A percentile compares a stretch with the other conserved stretches of the same genome.
Conservation (phyloP, 495 filamentous ascomycete species). For the Talaromyces proteolyticus region DNA sequence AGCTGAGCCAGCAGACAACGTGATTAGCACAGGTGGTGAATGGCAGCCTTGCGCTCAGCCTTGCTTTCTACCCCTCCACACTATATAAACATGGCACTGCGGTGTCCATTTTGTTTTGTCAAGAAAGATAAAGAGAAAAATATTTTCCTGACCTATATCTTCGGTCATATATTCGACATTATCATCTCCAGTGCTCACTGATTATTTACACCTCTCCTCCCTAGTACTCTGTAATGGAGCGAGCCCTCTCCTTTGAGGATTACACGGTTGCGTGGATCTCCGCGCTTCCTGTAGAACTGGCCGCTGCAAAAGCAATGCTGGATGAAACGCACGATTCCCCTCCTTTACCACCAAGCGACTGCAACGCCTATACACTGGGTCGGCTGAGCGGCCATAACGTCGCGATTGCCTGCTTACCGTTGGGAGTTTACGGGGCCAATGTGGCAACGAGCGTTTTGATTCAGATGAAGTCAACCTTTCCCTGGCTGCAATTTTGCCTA, state of each 20-base stretch:
- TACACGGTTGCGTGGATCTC: conserved; percentile 40
- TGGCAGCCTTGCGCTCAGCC: neutral
- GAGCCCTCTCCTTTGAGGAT: neutral
- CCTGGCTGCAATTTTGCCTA: conserved; percentile 27
- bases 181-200: neutral
- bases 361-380: conserved; percentile 31
- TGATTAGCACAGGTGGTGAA: neutral
- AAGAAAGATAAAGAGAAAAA: too few species aligned
- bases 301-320: conserved; percentile 17
- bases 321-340: conserved; percentile 14
- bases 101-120: too few species aligned
- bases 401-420: conserved; percentile 23
- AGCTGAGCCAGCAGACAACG: too few species aligned
- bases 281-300: conserved; percentile 21
- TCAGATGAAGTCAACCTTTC: conserved; percentile 27
- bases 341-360: conserved; percentile 13
- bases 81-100: too few species aligned
- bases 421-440: conserved; percentile 14
- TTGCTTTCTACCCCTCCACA: neutral
- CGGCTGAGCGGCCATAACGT: conserved; percentile 24
- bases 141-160: too few species aligned
- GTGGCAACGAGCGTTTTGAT: conserved; percentile 20
- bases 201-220: too few species aligned
- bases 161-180: neutral
- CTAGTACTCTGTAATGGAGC: too few species aligned